Evolutionary conservation across 75 land plant genomes (phyloP), one percentile per base, ranked within the genome.

Genomic region (Selaginella moellendorffii): DNA sequence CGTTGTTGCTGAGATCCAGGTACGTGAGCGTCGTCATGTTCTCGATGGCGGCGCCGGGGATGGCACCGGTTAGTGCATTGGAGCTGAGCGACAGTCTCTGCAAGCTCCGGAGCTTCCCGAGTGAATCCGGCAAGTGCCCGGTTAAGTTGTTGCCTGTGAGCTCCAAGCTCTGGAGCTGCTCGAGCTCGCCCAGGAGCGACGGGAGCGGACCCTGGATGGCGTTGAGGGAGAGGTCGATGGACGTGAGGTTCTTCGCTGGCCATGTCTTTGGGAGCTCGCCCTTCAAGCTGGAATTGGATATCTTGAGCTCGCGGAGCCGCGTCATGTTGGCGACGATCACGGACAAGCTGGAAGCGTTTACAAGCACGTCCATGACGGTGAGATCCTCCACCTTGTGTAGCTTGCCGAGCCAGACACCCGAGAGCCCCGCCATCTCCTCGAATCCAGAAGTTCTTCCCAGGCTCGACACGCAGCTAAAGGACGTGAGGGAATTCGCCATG

Each of bases 151-250:
- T 70, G 8, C 65, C 63, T 27, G 78, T 68, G 30, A 87, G 73
- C 63, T 87, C 77, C 63, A 84, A 64, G 24, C 14, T 20, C 29
- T 69, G 53, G 30, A 90, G 78, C 29, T 66, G 65, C 1, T 29
- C 65, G 2, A 87, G 77, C 1, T 30, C 53, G n/a, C n/a, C n/a
- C n/a, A n/a, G n/a, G 2, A 83, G 69, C 14, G 56, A 8, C 5
- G 82, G 85, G 28, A 90, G 54, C 19, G 26, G 64, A 18, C 97
- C 97, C 21, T 36, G 65, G 42, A 90, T 65, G 31, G 42, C 9
- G 27, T 90, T 90, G 63, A 54, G 65, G 29, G 96, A 83, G 28
- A 90, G 67, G 30, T 86, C 83, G 25, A 90, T 62, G 62, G 69
- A 62, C 36, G 77, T 69, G 58, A 90, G 69, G 53, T 73, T 80